Conservation (phyloP, 1,284 basidiomycete species). For the Melanopsichium pennsylvanicum region DNA sequence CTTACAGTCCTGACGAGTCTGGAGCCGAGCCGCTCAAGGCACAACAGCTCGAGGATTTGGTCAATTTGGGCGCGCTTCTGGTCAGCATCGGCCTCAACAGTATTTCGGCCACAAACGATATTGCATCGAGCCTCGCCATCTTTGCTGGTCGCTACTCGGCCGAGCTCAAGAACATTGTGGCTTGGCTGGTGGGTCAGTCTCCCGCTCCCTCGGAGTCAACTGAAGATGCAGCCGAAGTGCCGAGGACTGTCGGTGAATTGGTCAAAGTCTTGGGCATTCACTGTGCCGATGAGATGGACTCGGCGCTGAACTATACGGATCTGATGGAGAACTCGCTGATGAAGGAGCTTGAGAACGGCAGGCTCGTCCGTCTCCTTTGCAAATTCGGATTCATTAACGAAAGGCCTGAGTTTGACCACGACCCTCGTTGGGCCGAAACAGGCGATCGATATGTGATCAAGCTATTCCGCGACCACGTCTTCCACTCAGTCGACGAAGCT, state of each 20-base stretch:
- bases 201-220: conserved; percentile 10
- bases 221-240: conserved; percentile 17
- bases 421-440: conserved; percentile 95
- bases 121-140: conserved; percentile 79
- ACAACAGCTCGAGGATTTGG: conserved; percentile 81
- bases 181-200: conserved; percentile 75
- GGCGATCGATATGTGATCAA: conserved; percentile 98
- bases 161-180: conserved; percentile 81
- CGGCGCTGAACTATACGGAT: conserved; percentile 79
- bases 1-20: conserved; percentile 48
- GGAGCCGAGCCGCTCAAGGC: conserved; percentile 33
- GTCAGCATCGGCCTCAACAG: conserved; percentile 80
- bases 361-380: conserved; percentile 87
- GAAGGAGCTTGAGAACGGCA: conserved; percentile 93
- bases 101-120: conserved; percentile 72
- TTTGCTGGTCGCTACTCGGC: conserved; percentile 79
- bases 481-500: conserved; percentile 92
- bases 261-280: conserved; percentile 80
- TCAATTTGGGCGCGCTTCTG: conserved; percentile 84
- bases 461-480: conserved; percentile 97
- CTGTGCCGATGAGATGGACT: conserved; percentile 82
- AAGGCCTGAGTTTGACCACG: conserved; percentile 95
- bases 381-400: conserved; percentile 99
- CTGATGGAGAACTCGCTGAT: conserved; percentile 82
- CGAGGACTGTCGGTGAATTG: conserved; percentile 78